These are phyloP conservation scores for Fragosphaeria purpurea DNA, from an alignment of 2,329 filamentous ascomycete species.

Conservation along the genomic window DNA sequence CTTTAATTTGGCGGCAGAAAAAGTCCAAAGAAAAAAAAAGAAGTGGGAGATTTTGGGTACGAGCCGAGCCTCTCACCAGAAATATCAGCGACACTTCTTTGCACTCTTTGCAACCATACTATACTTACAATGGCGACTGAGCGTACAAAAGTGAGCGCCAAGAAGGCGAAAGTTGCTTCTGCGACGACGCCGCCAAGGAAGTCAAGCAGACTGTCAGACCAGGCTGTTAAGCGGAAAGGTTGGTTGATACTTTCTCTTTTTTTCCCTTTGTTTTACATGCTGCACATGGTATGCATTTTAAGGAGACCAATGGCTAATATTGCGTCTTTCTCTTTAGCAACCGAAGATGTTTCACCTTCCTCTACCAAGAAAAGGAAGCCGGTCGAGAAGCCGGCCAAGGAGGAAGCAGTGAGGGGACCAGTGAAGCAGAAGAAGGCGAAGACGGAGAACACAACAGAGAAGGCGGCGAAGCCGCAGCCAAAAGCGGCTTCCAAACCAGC, in stretches of 20 bases:
- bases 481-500: not conserved
- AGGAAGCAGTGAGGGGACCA: not conserved
- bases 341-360: constrained; percentile 9
- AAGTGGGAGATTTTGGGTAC: constrained; percentile 4
- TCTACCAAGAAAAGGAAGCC: constrained; percentile 10
- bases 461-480: not conserved
- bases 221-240: constrained; percentile 11
- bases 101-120: not conserved
- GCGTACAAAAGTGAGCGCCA: not conserved
- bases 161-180: constrained; percentile 5
- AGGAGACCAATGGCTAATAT: no score
- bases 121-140: constrained; percentile 4
- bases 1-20: constrained; percentile 11
- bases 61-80: not conserved
- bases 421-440: constrained; percentile 4
- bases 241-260: not conserved
- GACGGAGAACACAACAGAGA: not conserved
- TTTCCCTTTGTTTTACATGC: not conserved
- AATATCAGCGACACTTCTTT: not conserved
- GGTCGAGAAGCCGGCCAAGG: not conserved
- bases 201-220: constrained; percentile 9
- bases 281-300: no score
- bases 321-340: constrained; percentile 1
- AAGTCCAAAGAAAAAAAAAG: constrained; percentile 3
- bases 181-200: constrained; percentile 5